Base-by-base conservation (phyloP, 2,329 filamentous ascomycete species). In the Dothistroma septosporum region DNA sequence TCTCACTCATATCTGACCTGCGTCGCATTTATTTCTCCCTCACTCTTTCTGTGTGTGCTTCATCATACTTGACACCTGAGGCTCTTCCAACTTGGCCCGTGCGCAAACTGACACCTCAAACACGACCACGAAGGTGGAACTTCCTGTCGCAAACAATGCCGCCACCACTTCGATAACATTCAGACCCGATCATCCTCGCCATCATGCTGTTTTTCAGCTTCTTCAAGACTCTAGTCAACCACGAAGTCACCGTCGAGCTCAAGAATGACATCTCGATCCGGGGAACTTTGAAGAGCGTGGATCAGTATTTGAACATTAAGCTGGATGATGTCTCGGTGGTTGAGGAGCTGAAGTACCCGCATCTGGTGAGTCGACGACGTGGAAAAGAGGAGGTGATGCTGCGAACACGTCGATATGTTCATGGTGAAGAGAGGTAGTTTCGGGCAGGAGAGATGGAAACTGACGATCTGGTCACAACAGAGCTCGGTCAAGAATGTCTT, bases 291-390 rank as follows among this genome's bases (percentile, higher is more conserved):
- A 99, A 97, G 82, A 95, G 90, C 73, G 93, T 99, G 68, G 94
- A 99, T 76, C 94, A 97, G 80, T 99, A 96, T 79, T 86, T 99
- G 73, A 99, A 99, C 80, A 97, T 99, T 80, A 97, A 97, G 82
- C 86, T 99, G 55, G 94, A 99, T 73, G 91, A 97, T 73, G 95
- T 97, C 63, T 84, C 87, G 65, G 93, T 97, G 33, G 84, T 96
- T 28, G 92, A 99, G 68, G 91, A 97, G 79, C 80, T 94, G 73
- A 92, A 92, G 77, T 97, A 97, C 75, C 94, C 94, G 55, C 94
- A 99, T 77, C 78, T 99, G 76, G 90, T 93, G 72, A 69, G 80
- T 76, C n/a, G 32, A 44, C 9, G 32, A 11, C 33, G 14, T 12
- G 24, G 28, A 24, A 8, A 28, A 31, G 47, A 50, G 21, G 9